Evolutionary conservation across 371 early-diverging fungal species (phyloP), one percentile per base, ranked within the genome.

Genomic region (Saksenaea vasiformis): DNA sequence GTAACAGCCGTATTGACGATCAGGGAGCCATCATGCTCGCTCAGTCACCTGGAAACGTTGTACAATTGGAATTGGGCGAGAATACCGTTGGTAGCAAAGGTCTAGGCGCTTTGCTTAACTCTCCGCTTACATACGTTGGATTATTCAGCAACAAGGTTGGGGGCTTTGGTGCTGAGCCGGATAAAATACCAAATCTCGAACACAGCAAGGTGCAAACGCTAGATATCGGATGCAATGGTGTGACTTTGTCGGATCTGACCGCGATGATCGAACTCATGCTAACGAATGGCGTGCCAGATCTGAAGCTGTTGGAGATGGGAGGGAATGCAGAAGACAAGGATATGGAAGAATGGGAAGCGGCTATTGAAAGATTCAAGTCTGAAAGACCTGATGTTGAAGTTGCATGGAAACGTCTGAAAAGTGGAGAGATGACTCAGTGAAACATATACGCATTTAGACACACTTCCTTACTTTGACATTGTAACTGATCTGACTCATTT

Each of bases 211-310:
- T 84, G 8, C 58, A 65, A 2, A 71, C 78, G 9, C 66, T 87
- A 7, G 85, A 87, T 54, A 66, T 87, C 26, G 87, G 87, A 11
- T 83, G 85, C 69, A 87, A 87, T 44, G 61, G 65, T 9, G 78
- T 87, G 44, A 69, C 79, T 0, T 65, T 78, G 35, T 68, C 78
- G 43, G 78, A 79, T 57, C 67, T 84, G 41, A 75, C 74, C 26
- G 82, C 77, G 26, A 72, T 87, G 34, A 79, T 81, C 0, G 69
- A 77, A 2, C 65, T 80, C 14, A 70, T 87, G 27, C 57, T 78
- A 17, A 74, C 75, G 17, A 65, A 78, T 2, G 69, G 80, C 15
- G 70, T 81, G 15, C 85, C 87, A 7, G 56, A 77, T 0, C 60
- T 87, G 51, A 72, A 70, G 13, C 61, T 79, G 7, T 64, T 85